These are phyloP conservation scores for Lactifluus echinatus DNA, from an alignment of 768 basidiomycete genomes.

Conservation along the genomic window DNA sequence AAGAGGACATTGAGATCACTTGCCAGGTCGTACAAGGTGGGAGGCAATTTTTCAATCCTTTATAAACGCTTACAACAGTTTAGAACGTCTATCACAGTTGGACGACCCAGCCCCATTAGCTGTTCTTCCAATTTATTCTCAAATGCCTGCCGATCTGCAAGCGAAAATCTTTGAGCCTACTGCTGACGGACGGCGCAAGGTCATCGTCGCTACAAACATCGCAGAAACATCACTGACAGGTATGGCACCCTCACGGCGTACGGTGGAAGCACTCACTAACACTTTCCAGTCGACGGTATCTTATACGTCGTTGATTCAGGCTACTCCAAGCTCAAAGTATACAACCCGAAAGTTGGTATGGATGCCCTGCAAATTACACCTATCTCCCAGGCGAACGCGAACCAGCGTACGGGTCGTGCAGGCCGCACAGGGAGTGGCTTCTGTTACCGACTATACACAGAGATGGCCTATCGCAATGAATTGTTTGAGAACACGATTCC, in stretches of 20 bases:
- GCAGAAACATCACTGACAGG: constrained; percentile 96
- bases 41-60: constrained; percentile 18
- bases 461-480: constrained; percentile 94
- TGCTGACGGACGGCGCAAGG: constrained; percentile 87
- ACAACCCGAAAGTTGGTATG: constrained; percentile 99
- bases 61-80: constrained; percentile 2
- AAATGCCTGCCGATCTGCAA: constrained; percentile 98
- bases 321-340: constrained; percentile 96
- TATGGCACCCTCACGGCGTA: constrained; percentile 24
- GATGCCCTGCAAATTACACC: constrained; percentile 98
- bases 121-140: constrained; percentile 97
- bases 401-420: constrained; percentile 91
- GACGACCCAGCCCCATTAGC: constrained; percentile 83
- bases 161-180: constrained; percentile 97
- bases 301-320: constrained; percentile 95
- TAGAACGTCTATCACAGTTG: constrained; percentile 88
- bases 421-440: constrained; percentile 93
- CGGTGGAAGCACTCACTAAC: constrained; percentile 15
- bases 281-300: constrained; percentile 80
- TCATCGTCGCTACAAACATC: constrained; percentile 98
- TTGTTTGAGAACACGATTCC: constrained; percentile 94
- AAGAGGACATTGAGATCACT: constrained; percentile 97
- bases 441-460: constrained; percentile 95
- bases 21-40: constrained; percentile 88
- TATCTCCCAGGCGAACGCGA: constrained; percentile 97